phyloP scores from a whole-genome alignment of 139 green algal species.

The Tetradesmus obliquus region DNA sequence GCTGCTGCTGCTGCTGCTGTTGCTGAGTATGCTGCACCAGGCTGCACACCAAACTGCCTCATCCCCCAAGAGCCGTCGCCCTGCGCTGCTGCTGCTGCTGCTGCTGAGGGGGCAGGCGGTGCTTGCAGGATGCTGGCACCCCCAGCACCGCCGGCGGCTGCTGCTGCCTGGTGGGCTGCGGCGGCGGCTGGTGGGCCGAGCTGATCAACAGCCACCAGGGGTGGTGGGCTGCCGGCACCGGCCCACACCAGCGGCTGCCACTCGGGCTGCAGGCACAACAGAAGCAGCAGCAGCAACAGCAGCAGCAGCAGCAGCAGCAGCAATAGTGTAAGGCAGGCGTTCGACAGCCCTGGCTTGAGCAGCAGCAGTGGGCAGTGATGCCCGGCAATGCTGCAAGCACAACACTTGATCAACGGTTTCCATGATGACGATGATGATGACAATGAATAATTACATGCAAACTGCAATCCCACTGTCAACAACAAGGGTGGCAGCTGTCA shows the following conservation, averaged over 20 bases:
- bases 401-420: too few species aligned
- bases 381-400: too few species aligned
- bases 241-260: slow-evolving; percentile 27
- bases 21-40: background rate
- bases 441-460: background rate
- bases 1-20: background rate
- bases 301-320: background rate
- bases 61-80: background rate
- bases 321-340: background rate
- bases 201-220: background rate
- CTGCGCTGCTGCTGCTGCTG: background rate
- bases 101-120: background rate
- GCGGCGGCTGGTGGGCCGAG: background rate
- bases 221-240: background rate
- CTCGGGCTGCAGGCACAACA: background rate
- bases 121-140: background rate
- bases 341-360: background rate
- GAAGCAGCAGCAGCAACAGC: background rate
- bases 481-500: too few species aligned
- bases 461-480: too few species aligned
- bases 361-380: too few species aligned
- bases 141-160: background rate
- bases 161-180: background rate
- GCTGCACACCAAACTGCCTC: background rate
- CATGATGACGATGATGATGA: background rate